phyloP scores from a whole-genome alignment of 192 early-diverging fungal species.

The Podila epicladia region DNA sequence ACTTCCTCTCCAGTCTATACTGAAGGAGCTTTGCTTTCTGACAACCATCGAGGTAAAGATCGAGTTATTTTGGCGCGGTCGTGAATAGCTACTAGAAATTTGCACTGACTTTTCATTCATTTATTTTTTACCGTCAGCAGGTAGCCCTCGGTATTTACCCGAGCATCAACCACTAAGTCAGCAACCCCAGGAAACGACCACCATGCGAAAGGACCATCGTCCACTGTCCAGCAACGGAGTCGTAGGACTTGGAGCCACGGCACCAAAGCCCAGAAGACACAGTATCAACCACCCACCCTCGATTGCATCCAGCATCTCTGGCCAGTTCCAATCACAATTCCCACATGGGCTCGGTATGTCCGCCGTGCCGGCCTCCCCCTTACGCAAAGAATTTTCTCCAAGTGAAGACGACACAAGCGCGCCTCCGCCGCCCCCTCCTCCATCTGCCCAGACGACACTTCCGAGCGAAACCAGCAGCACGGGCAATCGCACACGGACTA shows the following conservation, averaged over 20 bases:
- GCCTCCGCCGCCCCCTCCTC: neutral
- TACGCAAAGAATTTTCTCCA: constrained; percentile 19
- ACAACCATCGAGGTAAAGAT: neutral
- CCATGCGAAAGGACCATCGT: neutral
- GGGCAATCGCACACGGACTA: neutral
- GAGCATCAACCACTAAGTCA: neutral
- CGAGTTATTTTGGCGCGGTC: no score
- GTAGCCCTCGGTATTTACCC: neutral
- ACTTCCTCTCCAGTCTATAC: neutral
- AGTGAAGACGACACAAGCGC: constrained; percentile 1
- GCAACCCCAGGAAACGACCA: neutral
- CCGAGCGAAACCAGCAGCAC: neutral
- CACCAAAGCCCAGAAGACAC: constrained; percentile 13
- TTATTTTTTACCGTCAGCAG: neutral
- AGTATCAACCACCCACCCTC: constrained; percentile 29
- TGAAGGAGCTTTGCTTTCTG: constrained; percentile 3
- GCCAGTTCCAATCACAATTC: neutral
- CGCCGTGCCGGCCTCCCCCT: constrained; percentile 11
- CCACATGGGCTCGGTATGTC: constrained; percentile 10
- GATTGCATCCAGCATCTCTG: neutral
- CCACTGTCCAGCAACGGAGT: neutral
- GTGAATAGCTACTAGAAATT: neutral
- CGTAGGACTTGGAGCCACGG: neutral
- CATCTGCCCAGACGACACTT: neutral
- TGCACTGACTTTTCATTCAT: neutral